Evolutionary conservation across 225 moss, liverwort and hornwort genomes (phyloP).

Genomic region (Anthoceros angustus): DNA sequence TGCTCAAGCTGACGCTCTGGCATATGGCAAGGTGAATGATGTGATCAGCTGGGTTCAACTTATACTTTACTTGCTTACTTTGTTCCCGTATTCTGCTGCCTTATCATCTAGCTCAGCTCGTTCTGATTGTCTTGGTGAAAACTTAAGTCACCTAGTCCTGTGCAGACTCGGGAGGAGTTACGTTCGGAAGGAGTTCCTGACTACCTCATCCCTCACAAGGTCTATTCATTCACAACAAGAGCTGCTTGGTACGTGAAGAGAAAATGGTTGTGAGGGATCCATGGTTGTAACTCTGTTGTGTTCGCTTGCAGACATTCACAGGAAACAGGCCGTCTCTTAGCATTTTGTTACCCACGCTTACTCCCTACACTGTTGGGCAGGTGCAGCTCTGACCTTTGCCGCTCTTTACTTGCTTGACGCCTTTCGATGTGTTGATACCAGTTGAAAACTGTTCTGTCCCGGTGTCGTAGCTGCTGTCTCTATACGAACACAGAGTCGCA

Average conservation of each 20-base stretch:
- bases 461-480: conserved; percentile 38
- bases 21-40: conserved; percentile 66
- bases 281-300: too few species aligned
- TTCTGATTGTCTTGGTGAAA: too few species aligned
- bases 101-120: too few species aligned
- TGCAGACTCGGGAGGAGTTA: not conserved
- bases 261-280: too few species aligned
- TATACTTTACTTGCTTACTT: too few species aligned
- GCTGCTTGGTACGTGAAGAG: too few species aligned
- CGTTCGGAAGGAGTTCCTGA: not conserved
- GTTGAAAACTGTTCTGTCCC: too few species aligned
- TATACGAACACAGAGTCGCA: conserved; percentile 90
- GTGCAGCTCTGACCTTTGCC: conserved; percentile 10
- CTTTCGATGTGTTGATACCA: not conserved
- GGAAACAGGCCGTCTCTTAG: conserved; percentile 95
- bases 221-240: not conserved
- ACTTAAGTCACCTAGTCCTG: not conserved
- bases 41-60: not conserved
- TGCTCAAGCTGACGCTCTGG: conserved; percentile 94
- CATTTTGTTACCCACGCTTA: conserved; percentile 76
- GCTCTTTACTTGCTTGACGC: not conserved
- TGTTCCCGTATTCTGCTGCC: too few species aligned
- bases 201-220: conserved; percentile 4
- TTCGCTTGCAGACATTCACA: conserved; percentile 57
- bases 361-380: conserved; percentile 88